These are phyloP conservation scores for Leccinum truebloodii DNA, from an alignment of 768 basidiomycete species.

Conservation along the genomic window DNA sequence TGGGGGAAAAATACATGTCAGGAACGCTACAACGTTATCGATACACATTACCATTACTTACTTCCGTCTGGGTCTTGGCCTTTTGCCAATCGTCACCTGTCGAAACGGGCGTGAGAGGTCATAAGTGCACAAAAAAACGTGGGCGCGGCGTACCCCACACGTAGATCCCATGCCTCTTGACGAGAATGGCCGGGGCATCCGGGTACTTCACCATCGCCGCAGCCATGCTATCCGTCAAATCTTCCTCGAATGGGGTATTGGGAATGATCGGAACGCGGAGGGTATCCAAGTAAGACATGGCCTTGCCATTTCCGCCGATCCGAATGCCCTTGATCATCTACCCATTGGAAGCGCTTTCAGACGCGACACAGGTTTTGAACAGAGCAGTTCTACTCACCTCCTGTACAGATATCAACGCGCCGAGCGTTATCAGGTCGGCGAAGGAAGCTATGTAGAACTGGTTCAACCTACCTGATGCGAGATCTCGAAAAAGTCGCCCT, in stretches of 20 bases:
- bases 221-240: slow-evolving; percentile 86
- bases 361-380: background rate
- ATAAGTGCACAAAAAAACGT: background rate
- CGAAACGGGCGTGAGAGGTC: slow-evolving; percentile 12
- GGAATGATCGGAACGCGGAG: slow-evolving; percentile 86
- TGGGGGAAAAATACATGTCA: slow-evolving; percentile 26
- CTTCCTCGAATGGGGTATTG: slow-evolving; percentile 90
- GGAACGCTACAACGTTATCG: background rate
- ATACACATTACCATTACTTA: slow-evolving; percentile 20
- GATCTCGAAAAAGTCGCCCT: slow-evolving; percentile 69
- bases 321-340: slow-evolving; percentile 94
- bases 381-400: slow-evolving; percentile 35
- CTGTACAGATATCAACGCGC: slow-evolving; percentile 28
- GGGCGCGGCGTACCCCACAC: slow-evolving; percentile 68
- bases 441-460: background rate
- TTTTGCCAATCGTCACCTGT: slow-evolving; percentile 76
- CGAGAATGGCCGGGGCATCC: slow-evolving; percentile 74
- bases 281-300: slow-evolving; percentile 83
- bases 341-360: background rate
- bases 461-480: slow-evolving; percentile 66
- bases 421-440: background rate
- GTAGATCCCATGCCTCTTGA: slow-evolving; percentile 79
- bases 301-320: slow-evolving; percentile 69
- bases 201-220: slow-evolving; percentile 81
- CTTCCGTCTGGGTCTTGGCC: slow-evolving; percentile 88